phyloP scores from a whole-genome alignment of 1,139 yeast species.

The Candida sanyaensis region DNA sequence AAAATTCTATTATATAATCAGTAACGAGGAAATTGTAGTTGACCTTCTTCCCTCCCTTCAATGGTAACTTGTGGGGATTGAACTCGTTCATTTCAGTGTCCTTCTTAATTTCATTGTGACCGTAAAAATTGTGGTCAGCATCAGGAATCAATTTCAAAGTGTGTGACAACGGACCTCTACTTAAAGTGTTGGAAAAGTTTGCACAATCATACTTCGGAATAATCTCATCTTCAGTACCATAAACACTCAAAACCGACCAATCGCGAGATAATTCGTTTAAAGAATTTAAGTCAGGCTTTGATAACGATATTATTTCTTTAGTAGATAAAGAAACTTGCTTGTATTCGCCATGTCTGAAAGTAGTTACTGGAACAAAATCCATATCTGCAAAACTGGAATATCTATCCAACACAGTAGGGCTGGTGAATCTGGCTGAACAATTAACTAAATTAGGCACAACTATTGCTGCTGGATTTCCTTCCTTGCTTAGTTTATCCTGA shows the following conservation, averaged over 20 bases:
- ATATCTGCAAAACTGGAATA: conserved; percentile 23
- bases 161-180: conserved; percentile 52
- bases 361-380: conserved; percentile 18
- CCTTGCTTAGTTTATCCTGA: conserved; percentile 35
- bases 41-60: conserved; percentile 40
- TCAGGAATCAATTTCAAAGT: conserved; percentile 56
- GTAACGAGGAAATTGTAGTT: conserved; percentile 63
- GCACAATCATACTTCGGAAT: conserved; percentile 68
- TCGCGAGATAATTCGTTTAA: conserved; percentile 46
- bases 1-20: conserved; percentile 53
- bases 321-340: conserved; percentile 41
- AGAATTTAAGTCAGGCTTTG: conserved; percentile 46
- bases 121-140: conserved; percentile 84
- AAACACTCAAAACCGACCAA: conserved; percentile 63
- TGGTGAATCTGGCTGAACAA: conserved; percentile 65
- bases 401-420: conserved; percentile 38
- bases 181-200: conserved; percentile 56
- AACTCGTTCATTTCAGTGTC: conserved; percentile 28
- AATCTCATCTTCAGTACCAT: conserved; percentile 67
- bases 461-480: conserved; percentile 28
- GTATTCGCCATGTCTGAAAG: conserved; percentile 52
- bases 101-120: conserved; percentile 37
- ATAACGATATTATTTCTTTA: conserved; percentile 57
- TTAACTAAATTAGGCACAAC: conserved; percentile 67
- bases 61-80: conserved; percentile 45